Base-by-base conservation (phyloP, 768 basidiomycete genomes). In the Boletus insuetus region DNA sequence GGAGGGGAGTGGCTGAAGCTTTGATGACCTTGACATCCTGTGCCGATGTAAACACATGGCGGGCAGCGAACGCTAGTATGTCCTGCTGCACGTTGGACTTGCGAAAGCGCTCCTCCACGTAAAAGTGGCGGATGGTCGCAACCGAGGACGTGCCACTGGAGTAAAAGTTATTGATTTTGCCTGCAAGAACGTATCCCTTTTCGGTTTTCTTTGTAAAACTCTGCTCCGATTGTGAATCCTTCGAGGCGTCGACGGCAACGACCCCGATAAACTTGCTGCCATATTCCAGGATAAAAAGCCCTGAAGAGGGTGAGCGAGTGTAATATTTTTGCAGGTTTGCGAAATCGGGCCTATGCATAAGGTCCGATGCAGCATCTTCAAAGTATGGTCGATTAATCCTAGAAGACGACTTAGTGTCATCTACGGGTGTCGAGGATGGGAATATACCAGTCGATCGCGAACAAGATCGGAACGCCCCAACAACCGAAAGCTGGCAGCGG, bases 51-150 rank as follows among this genome's bases (percentile, higher is more conserved):
- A 92, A 90, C n/a, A 83, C 80, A 51, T 79, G 76, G 32, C 74
- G 67, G 24, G 84, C 65, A 0, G 85, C 87, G 63, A 82, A 76
- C n/a, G 74, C 64, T 9, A 92, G 72, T 29, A 92, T 66, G 64
- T 91, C 89, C 17, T 81, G 72, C 64, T 91, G 87, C 41, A 88
- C 75, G 13, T 75, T 75, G 22, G 80, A 71, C 9, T 61, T 60
- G 47, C 87, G 81, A 62, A 82, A 91, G 16, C 73, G 74, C 59
- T 85, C 85, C 39, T 89, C 85, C 24, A 88, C 80, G 61, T 82
- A 85, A 69, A 91, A 85, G 66, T 92, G 90, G 31, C 88, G 84
- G 60, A 92, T 83, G 17, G 76, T 72, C 12, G 85, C 90, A n/a
- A 76, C 75, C 40, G 69, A 64, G n/a, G 82, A 74, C 32, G 77